A percentile compares a stretch with the other conserved stretches of the same genome.
Conservation (phyloP, 2,329 filamentous ascomycete species). For the Pezicula neosporulosa region DNA sequence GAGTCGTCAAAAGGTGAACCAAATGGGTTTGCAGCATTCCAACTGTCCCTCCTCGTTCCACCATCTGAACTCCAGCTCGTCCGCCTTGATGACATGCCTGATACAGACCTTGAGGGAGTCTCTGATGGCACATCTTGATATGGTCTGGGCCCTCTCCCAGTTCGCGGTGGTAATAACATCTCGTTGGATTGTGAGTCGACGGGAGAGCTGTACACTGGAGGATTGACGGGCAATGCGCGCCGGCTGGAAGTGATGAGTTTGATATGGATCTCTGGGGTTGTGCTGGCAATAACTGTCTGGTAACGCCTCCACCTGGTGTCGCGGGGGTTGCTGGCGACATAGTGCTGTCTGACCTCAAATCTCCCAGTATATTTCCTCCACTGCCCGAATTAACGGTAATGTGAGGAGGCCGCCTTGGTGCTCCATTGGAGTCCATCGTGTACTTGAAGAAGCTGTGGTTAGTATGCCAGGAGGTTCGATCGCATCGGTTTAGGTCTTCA, state of each 20-base stretch:
- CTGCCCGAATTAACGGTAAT: slow-evolving; percentile 60
- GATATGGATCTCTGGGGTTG: slow-evolving; percentile 8
- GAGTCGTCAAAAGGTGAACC: slow-evolving; percentile 57
- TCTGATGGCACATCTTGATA: slow-evolving; percentile 48
- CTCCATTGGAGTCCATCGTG: slow-evolving; percentile 13
- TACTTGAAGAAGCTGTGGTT: slow-evolving; percentile 1
- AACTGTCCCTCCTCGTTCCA: slow-evolving; percentile 45
- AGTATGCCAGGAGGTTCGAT: slow-evolving; percentile 7
- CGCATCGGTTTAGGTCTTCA: slow-evolving; percentile 7
- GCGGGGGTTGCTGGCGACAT: slow-evolving; percentile 19
- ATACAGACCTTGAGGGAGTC: slow-evolving; percentile 39
- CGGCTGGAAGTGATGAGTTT: slow-evolving; percentile 3
- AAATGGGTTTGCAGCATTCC: slow-evolving; percentile 32
- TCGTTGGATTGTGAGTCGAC: slow-evolving; percentile 37
- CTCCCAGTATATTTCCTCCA: slow-evolving; percentile 40
- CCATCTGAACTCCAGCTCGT: slow-evolving; percentile 64
- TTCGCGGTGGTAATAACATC: slow-evolving; percentile 43
- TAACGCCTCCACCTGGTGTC: slow-evolving; percentile 16
- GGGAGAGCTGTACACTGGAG: slow-evolving; percentile 21
- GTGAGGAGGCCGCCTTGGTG: slow-evolving; percentile 43
- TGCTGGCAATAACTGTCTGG: slow-evolving; percentile 26
- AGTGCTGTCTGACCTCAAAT: slow-evolving; percentile 32
- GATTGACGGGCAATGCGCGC: slow-evolving; percentile 6
- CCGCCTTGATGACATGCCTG: slow-evolving; percentile 49
- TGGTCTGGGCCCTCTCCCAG: slow-evolving; percentile 41